Base-by-base conservation (phyloP, 805 yeast species). In the Schwanniomyces polymorphus region DNA sequence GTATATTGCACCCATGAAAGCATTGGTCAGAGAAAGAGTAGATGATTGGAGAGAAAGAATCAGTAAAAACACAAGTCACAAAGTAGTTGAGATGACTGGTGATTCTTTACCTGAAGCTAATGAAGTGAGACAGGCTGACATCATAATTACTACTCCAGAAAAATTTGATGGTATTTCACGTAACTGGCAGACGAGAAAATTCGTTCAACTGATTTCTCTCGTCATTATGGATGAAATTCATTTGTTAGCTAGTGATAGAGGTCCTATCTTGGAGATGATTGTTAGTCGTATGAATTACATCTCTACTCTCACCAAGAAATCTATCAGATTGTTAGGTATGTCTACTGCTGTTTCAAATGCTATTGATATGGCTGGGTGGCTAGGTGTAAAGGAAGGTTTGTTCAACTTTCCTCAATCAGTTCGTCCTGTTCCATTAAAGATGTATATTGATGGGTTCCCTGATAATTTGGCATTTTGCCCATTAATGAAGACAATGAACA, bases 1-100 rank as follows among this genome's bases (percentile, higher is more conserved):
- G 7, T 88, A 88, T 60, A 86, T 88, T 68, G 95, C 95, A 0
- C 95, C 95, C 1, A 88, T 88, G 95, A 88, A 88, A 57, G 95
- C 95, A 0, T 75, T 88, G 55, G 95, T 88, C 1, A 70, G 91
- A 44, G 95, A 88, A 64, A 75, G 95, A 60, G 92, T 88, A 14
- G 88, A 83, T 54, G 95, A 88, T 57, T 88, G 95, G 95, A 63
- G 81, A 29, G 67, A 62, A 12, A 63, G 88, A 28, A 76, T 85
- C 17, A 67, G 78, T 26, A 72, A 73, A 31, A 56, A 54, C 34
- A 78, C 86, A 0, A 61, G 55, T 7, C 72, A 76, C 51, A 77
- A 74, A 52, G 73, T 88, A 41, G 91, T 88, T 7, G 95, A 88
- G 60, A 70, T 88, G 58, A 88, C 95, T 1, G 95, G 95, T 63